A percentile compares a stretch with the other conserved stretches of the same genome.
Evolutionary conservation across 768 basidiomycete genomes (phyloP).

Genomic region (Termitomyces sp.): DNA sequence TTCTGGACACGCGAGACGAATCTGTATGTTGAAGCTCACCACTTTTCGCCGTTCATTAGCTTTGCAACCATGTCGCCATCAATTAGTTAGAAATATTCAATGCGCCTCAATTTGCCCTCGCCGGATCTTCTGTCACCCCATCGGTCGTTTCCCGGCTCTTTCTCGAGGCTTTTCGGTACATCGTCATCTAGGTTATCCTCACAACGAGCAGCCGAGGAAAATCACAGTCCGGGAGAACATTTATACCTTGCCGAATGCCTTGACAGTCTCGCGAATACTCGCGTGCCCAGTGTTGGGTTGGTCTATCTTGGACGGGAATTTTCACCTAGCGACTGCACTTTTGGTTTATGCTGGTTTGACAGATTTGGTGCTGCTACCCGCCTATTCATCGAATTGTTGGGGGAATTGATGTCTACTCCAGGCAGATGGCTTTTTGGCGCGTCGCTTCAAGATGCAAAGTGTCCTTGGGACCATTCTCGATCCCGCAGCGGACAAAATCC

Average conservation of each 20-base stretch:
- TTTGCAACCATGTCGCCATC: conserved; percentile 4
- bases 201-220: conserved; percentile 20
- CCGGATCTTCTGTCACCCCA: not conserved
- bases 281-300: conserved; percentile 93
- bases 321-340: conserved; percentile 72
- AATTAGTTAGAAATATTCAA: not conserved
- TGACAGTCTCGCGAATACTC: conserved; percentile 83
- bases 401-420: conserved; percentile 24
- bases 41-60: conserved; percentile 5
- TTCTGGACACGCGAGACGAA: not conserved
- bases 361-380: conserved; percentile 64
- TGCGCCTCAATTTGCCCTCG: not conserved
- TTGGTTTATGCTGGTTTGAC: conserved; percentile 91
- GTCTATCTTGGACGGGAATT: conserved; percentile 79
- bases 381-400: conserved; percentile 7
- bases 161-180: conserved; percentile 18
- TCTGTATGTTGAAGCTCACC: conserved; percentile 9
- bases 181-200: conserved; percentile 10
- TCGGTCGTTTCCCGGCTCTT: not conserved
- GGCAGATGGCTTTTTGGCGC: conserved; percentile 90
- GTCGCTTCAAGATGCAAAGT: conserved; percentile 79
- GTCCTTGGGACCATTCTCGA: conserved; percentile 96
- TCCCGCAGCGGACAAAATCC: conserved; percentile 92
- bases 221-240: conserved; percentile 70
- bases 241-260: conserved; percentile 89